Evolutionary conservation across 1,139 yeast species (phyloP), one percentile per base, ranked within the genome.

Genomic region (Kluyveromyces sp.): DNA sequence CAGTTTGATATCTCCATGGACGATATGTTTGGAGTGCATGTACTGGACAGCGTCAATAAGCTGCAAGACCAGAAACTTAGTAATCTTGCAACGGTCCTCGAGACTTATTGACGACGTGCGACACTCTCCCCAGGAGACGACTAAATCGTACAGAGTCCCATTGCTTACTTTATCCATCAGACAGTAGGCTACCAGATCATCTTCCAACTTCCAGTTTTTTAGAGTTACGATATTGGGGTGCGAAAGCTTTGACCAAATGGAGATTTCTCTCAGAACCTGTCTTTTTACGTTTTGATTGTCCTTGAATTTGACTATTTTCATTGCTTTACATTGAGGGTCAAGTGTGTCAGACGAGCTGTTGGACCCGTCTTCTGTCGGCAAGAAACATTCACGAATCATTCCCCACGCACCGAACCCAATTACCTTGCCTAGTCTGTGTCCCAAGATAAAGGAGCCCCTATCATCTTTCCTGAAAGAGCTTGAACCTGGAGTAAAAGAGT

Each of bases 371-470:
- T 44, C 44, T 6, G 33, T 22, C 3, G 48, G 46, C 9, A 37
- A 25, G 31, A 57, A 59, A 49, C 94, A 86, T 60, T 84, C 94
- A 48, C 95, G 69, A n/a, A 89, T 83, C 29, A 83, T 76, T 3
- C 95, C 94, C 83, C 94, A 88, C 0, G 96, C 95, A 8, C 97
- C 97, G 58, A 77, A 78, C 0, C 96, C 96, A 50, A 88, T 80
- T n/a, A 83, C 75, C 52, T 78, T 79, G 0, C 95, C 95, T 34
- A 83, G 58, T 34, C 68, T 74, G 64, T 80, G 78, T 9, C 73
- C 77, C 68, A 81, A 56, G 0, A 83, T 75, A 9, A 70, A 55
- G 4, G 82, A 78, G 0, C 87, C 89, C 48, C 73, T 71, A 49
- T 79, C 84, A 54, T 80, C 83, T 3, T 62, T 56, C 43, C 49